Evolutionary conservation across 2,329 filamentous ascomycete species (phyloP).

Genomic region (Sporothrix pallida): DNA sequence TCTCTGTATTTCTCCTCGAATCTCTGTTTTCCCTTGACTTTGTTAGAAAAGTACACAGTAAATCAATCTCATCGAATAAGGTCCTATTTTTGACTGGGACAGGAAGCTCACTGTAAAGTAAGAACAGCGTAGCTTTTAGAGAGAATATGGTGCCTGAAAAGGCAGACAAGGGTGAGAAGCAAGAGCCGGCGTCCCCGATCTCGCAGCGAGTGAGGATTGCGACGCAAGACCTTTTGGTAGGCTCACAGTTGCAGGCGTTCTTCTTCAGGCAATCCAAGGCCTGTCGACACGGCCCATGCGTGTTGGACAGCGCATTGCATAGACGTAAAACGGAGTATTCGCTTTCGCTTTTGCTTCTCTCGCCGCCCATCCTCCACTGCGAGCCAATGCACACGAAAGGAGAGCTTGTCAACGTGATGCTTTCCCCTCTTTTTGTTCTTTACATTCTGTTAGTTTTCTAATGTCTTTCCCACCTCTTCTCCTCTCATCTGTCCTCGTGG

Average conservation of each 20-base stretch:
- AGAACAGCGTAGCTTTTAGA: background rate
- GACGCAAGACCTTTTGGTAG: background rate
- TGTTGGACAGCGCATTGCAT: background rate
- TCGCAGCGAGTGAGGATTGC: slow-evolving; percentile 23
- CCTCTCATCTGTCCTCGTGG: background rate
- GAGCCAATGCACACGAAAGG: slow-evolving; percentile 17
- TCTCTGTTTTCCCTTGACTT: background rate
- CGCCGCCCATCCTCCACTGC: background rate
- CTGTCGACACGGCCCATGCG: background rate
- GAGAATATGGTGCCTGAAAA: background rate
- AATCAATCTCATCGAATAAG: background rate
- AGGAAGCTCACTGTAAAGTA: background rate
- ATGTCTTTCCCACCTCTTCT: background rate
- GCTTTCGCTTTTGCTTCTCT: no score
- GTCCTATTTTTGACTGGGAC: background rate
- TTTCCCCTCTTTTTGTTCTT: background rate
- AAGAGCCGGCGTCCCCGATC: slow-evolving; percentile 30
- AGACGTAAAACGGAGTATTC: background rate
- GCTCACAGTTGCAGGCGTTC: background rate
- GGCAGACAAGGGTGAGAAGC: background rate
- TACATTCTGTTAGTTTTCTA: background rate
- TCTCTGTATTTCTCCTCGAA: background rate
- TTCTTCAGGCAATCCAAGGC: no score
- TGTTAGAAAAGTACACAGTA: background rate
- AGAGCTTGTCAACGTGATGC: slow-evolving; percentile 1